Conservation (phyloP, 805 yeast species). For the Candida oleophila region DNA sequence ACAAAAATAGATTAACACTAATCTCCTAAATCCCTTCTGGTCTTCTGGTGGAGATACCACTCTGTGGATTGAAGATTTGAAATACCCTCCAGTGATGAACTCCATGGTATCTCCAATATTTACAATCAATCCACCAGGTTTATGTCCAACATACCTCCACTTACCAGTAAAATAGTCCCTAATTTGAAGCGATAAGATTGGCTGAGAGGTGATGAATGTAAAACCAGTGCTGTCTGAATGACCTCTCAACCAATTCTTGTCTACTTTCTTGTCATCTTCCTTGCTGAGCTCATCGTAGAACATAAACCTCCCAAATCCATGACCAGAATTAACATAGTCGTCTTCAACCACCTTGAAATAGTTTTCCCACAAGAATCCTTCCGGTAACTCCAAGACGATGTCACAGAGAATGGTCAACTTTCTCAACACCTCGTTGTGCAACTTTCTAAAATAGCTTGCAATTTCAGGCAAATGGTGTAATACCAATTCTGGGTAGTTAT, state of each 20-base stretch:
- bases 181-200: conserved; percentile 28
- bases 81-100: conserved; percentile 29
- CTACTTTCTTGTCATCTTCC: conserved; percentile 23
- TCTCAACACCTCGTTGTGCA: conserved; percentile 21
- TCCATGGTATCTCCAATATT: conserved; percentile 32
- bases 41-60: conserved; percentile 27
- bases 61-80: conserved; percentile 25
- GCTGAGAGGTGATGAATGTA: conserved; percentile 31
- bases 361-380: conserved; percentile 27
- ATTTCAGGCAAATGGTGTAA: conserved; percentile 22
- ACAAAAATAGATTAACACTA: conserved; percentile 26
- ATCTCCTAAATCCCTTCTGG: conserved; percentile 20
- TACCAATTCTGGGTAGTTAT: conserved; percentile 24
- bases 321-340: conserved; percentile 24
- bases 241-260: conserved; percentile 28
- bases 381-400: conserved; percentile 25
- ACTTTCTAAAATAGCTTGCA: conserved; percentile 19
- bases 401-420: conserved; percentile 26
- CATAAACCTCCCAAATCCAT: conserved; percentile 31
- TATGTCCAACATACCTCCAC: conserved; percentile 31
- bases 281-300: conserved; percentile 23
- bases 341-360: conserved; percentile 23
- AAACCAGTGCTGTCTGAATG: conserved; percentile 31
- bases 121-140: conserved; percentile 27
- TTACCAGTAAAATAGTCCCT: conserved; percentile 28